Evolutionary conservation across 352 stramenopile species (phyloP), one percentile per base, ranked within the genome.

Genomic region (Pelagophyceae sp.): DNA sequence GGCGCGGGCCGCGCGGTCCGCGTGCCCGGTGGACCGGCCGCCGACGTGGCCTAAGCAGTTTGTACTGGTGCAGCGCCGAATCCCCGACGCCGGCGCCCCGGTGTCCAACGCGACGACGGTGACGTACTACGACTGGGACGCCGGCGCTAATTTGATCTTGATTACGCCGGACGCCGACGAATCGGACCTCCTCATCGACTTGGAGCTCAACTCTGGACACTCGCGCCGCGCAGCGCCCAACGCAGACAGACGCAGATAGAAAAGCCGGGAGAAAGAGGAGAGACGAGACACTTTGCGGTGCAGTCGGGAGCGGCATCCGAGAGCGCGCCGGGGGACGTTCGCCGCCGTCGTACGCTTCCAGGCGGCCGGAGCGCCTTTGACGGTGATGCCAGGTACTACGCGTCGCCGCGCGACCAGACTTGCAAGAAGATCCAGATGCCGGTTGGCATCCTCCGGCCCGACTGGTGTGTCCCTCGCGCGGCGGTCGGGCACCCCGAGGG

Each of bases 41-140:
- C 76, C 76, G 6, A 67, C 78, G 38, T 79, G 76, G 76, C 76
- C 76, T 2, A 6, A 78, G 37, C 29, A 11, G 15, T 78, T 79
- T 19, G 15, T 17, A 3, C 29, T 78, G 5, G 70, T 78, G 27
- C 76, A 79, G 33, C 58, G 61, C 6, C 5, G 27, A 2, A n/a
- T 76, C 35, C 76, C 76, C 23, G 76, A 79, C 38, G 70, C 33
- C 50, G 69, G 11, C 3, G n/a, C 29, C 5, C n/a, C n/a, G n/a
- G 27, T 38, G 3, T 32, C 29, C 15, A 32, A 51, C 38, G 3
- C 76, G 6, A 78, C 40, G 31, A 33, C 76, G 64, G 61, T 79
- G 19, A 79, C 76, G 3, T 79, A 79, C 35, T 79, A 79, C 76
- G 76, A 79, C 19, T 61, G 15, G 2, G 5, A 33, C 27, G 58